phyloP scores from a whole-genome alignment of 345 rosid species.

The Moricandia moricandioides region DNA sequence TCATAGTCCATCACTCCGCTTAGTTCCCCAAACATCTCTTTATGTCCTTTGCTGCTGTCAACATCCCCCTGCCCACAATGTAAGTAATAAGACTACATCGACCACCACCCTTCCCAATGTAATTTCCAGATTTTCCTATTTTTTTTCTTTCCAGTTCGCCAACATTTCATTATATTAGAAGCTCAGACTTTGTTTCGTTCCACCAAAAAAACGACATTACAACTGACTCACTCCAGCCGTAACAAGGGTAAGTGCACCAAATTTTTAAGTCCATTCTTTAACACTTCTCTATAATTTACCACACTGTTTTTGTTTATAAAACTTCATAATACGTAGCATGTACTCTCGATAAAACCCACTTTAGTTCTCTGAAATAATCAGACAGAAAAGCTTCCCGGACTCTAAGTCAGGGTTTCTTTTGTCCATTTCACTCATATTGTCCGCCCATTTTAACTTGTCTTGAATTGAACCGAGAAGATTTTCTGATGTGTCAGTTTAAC shows the following conservation, averaged over 20 bases:
- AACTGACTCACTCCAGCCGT: background rate
- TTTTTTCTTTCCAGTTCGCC: background rate
- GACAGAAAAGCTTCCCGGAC: conserved; percentile 77
- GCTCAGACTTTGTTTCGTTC: background rate
- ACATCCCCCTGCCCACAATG: conserved; percentile 94
- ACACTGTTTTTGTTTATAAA: background rate
- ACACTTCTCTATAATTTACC: background rate
- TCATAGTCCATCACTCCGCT: conserved; percentile 98
- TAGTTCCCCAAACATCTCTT: conserved; percentile 90
- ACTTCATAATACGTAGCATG: background rate
- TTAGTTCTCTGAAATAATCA: background rate
- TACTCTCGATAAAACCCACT: background rate
- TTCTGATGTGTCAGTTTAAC: conserved; percentile 86
- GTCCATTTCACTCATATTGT: conserved; percentile 83
- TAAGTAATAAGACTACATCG: conserved; percentile 98
- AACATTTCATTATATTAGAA: conserved; percentile 4
- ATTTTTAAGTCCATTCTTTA: background rate
- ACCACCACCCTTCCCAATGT: conserved; percentile 34
- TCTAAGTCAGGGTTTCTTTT: conserved; percentile 75
- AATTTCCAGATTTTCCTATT: background rate
- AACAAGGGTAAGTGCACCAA: background rate
- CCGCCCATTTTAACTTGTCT: conserved; percentile 99
- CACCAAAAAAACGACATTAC: background rate
- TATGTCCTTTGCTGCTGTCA: conserved; percentile 82
- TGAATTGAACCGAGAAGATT: conserved; percentile 78